Evolutionary conservation across 2,329 filamentous ascomycete species (phyloP).

Genomic region (Aureobasidium sp.): DNA sequence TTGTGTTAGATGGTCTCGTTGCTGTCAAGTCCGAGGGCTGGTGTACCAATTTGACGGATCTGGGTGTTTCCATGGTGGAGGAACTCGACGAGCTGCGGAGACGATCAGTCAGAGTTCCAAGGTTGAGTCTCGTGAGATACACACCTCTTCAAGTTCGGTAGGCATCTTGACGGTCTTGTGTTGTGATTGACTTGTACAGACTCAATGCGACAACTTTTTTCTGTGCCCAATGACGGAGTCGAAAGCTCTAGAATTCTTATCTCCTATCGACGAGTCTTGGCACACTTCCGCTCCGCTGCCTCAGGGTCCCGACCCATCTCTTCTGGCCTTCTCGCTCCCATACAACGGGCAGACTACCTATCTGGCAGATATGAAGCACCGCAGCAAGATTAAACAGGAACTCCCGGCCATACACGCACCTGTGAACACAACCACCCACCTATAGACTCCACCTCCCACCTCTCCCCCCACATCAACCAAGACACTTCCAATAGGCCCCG

Average conservation of each 20-base stretch:
- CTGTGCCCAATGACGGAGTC: not conserved
- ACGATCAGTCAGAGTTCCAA: not conserved
- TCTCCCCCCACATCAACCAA: slow-evolving; percentile 7
- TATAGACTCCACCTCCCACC: not conserved
- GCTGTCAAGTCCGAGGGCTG: not conserved
- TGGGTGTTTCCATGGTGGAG: slow-evolving; percentile 87
- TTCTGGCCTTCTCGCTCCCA: too few relatives aligned
- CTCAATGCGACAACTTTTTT: slow-evolving; percentile 9
- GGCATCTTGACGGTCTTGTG: slow-evolving; percentile 31
- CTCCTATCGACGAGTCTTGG: not conserved
- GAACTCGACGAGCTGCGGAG: slow-evolving; percentile 73
- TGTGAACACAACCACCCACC: not conserved
- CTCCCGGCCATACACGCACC: not conserved
- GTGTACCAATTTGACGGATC: slow-evolving; percentile 68
- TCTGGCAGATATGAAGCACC: not conserved
- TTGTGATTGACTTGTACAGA: not conserved
- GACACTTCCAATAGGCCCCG: slow-evolving; percentile 21
- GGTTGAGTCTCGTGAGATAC: not conserved
- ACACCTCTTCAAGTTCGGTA: slow-evolving; percentile 43
- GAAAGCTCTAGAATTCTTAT: not conserved
- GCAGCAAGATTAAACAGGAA: not conserved
- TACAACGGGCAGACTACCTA: too few relatives aligned
- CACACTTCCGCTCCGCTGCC: not conserved
- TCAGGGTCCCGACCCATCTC: too few relatives aligned
- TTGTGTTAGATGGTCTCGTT: not conserved